A percentile compares a stretch with the other conserved stretches of the same genome.
Evolutionary conservation across 441 rosid species (phyloP).

Genomic region (Pelargonium myrrhifolium): DNA sequence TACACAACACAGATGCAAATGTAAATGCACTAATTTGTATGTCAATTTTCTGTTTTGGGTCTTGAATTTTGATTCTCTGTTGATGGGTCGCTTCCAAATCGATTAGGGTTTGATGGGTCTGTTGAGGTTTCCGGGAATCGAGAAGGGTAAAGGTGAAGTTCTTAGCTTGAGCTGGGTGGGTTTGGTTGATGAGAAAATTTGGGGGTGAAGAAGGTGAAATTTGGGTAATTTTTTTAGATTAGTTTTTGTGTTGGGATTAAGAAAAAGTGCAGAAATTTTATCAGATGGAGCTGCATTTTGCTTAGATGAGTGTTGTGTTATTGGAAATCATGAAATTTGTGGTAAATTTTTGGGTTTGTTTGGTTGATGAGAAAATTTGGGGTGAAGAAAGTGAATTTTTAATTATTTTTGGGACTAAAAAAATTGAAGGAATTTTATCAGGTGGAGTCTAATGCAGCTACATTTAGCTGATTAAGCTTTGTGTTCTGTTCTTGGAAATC

Average conservation of each 20-base stretch:
- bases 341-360: conserved; percentile 2
- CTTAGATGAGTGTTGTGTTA: conserved; percentile 1
- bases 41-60: neutral
- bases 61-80: neutral
- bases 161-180: neutral
- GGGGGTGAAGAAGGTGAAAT: conserved; percentile 13
- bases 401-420: conserved; percentile 1
- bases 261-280: conserved; percentile 3
- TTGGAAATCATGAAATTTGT: neutral
- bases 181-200: conserved; percentile 17
- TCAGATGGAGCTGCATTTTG: neutral
- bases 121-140: conserved; percentile 18
- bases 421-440: conserved; percentile 2
- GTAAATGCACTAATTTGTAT: conserved; percentile 1
- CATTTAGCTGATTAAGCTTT: neutral
- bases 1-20: neutral
- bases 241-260: neutral
- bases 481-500: neutral
- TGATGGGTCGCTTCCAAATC: conserved; percentile 14
- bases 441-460: neutral
- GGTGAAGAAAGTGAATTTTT: conserved; percentile 10
- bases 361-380: conserved; percentile 24
- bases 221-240: neutral
- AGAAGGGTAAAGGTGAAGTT: conserved; percentile 17
- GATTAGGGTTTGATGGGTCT: conserved; percentile 24